phyloP scores from a whole-genome alignment of 768 basidiomycete species.

The Russula emetica region DNA sequence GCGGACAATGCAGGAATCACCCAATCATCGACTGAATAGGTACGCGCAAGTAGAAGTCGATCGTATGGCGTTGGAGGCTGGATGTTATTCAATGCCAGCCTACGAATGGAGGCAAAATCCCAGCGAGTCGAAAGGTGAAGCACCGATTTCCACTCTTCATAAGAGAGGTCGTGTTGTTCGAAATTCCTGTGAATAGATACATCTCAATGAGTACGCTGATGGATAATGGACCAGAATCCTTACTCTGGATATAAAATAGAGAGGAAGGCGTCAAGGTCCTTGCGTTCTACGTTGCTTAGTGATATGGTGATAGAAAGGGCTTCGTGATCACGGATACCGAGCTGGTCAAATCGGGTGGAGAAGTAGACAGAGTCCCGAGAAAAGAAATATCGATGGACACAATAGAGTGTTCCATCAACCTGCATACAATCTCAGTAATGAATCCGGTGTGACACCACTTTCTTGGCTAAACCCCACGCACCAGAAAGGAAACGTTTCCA shows the following conservation, averaged over 20 bases:
- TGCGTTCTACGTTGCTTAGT: background rate
- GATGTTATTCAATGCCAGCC: constrained; percentile 3
- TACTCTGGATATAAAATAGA: constrained; percentile 16
- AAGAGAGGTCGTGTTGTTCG: background rate
- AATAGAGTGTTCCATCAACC: constrained; percentile 6
- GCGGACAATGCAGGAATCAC: constrained; percentile 15
- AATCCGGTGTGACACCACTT: too few species aligned
- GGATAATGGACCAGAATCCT: background rate
- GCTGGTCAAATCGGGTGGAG: background rate
- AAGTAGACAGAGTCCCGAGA: constrained; percentile 16
- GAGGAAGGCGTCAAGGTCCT: constrained; percentile 16
- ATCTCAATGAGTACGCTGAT: background rate
- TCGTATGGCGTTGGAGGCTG: constrained; percentile 10
- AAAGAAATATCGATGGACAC: constrained; percentile 24
- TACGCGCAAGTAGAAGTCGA: constrained; percentile 12
- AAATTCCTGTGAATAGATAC: constrained; percentile 3
- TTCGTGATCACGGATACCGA: background rate
- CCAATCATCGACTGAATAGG: constrained; percentile 15
- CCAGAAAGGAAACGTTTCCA: constrained; percentile 25
- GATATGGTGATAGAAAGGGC: background rate
- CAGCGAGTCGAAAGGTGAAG: constrained; percentile 32
- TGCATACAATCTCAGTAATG: background rate
- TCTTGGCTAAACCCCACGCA: background rate
- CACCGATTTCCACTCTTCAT: constrained; percentile 30
- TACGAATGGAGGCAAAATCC: constrained; percentile 33